Percentiles rank a stretch among this genome's conserved stretches.
phyloP scores from a whole-genome alignment of 805 yeast species.

The Zygoascus tannicola region DNA sequence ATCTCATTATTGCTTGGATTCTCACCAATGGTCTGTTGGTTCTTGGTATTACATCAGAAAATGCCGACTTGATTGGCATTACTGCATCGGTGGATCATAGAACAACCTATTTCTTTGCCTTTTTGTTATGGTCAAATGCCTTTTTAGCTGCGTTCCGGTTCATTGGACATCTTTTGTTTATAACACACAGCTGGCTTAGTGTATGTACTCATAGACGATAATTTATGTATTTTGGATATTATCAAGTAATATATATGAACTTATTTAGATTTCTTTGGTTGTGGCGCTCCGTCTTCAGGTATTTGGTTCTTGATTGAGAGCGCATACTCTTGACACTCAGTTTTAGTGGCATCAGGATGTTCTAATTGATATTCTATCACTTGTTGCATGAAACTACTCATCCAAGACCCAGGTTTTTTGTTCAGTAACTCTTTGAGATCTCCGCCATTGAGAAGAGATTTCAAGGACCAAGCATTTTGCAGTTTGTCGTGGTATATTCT shows the following conservation, averaged over 20 bases:
- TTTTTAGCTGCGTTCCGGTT: constrained; percentile 50
- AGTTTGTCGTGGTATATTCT: constrained; percentile 33
- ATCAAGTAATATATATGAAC: not conserved
- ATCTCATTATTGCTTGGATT: constrained; percentile 32
- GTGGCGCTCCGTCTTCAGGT: not conserved
- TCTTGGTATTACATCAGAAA: constrained; percentile 31
- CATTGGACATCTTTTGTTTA: constrained; percentile 43
- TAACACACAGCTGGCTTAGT: constrained; percentile 25
- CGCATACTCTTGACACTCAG: constrained; percentile 43
- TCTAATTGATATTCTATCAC: constrained; percentile 72
- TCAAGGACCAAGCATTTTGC: constrained; percentile 38
- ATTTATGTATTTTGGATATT: not conserved
- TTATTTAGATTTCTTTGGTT: not conserved
- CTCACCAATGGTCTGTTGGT: constrained; percentile 30
- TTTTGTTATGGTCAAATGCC: constrained; percentile 54
- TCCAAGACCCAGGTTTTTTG: constrained; percentile 82
- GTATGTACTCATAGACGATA: constrained; percentile 15
- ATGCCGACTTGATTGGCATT: constrained; percentile 27
- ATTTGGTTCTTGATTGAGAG: constrained; percentile 7
- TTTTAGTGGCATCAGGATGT: constrained; percentile 46
- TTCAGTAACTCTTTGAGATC: constrained; percentile 42
- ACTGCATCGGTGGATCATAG: constrained; percentile 32
- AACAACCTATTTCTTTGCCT: constrained; percentile 34
- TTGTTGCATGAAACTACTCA: constrained; percentile 45
- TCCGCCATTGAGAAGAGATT: constrained; percentile 63